Base-by-base conservation (phyloP, 495 filamentous ascomycete species). In the Apodospora peruviana region DNA sequence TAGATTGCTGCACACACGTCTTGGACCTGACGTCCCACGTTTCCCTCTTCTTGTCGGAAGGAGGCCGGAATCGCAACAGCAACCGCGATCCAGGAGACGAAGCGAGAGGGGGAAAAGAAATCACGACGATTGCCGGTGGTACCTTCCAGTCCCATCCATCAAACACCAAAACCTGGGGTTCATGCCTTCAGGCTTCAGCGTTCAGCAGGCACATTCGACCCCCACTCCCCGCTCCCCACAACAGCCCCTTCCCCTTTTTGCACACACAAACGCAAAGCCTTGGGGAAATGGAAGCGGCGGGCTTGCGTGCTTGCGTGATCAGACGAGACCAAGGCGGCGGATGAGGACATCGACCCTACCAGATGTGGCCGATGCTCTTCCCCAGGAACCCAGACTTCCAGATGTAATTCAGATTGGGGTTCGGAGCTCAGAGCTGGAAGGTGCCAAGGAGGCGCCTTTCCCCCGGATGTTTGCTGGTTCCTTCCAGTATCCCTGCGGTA, bases 1-100 rank as follows among this genome's bases (percentile, higher is more conserved):
- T 32, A 53, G 52, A 51, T 56, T 53, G 52, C 42, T 59, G 38
- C 18, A 48, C 12, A 27, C 54, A 60, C 50, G 23, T 57, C 49
- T 37, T 44, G 5, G 2, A 25, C 32, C 36, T 4, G 16, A 55
- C 48, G 16, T 55, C 39, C 43, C 40, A 41, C 45, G 23, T n/a
- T 21, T 37, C 7, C 3, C 24, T 27, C 24, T 25, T 42, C 18
- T 34, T 47, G 42, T 44, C 18, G 37, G 40, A 25, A 45, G 18
- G 20, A 24, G 36, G 12, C 36, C 5, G 36, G 36, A 17, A 16
- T n/a, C 7, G n/a, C n/a, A n/a, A n/a, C n/a, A n/a, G n/a, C n/a
- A n/a, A n/a, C n/a, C n/a, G n/a, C n/a, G n/a, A n/a, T n/a, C n/a
- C n/a, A n/a, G n/a, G n/a, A n/a, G n/a, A n/a, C n/a, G n/a, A n/a